Evolutionary conservation across 306 rosid species (phyloP).

Genomic region (Trifolium dubium): DNA sequence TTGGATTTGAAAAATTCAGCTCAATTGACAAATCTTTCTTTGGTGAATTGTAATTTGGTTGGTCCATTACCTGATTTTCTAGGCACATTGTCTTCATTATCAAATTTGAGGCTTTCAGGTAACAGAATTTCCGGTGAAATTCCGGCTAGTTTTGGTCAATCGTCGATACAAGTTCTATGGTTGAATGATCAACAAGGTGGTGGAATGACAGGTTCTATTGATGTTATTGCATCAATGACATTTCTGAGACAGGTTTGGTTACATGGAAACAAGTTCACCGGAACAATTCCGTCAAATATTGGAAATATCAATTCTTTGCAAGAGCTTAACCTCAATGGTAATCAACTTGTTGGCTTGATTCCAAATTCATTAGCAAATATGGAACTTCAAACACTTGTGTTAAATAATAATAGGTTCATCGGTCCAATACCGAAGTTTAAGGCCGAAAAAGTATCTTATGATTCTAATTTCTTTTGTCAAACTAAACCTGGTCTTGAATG

Average conservation of each 20-base stretch:
- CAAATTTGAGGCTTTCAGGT: slow-evolving; percentile 58
- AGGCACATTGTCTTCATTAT: slow-evolving; percentile 61
- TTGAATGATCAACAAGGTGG: slow-evolving; percentile 66
- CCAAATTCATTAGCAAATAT: slow-evolving; percentile 62
- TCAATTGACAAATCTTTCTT: slow-evolving; percentile 65
- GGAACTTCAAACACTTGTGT: slow-evolving; percentile 61
- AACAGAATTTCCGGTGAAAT: slow-evolving; percentile 60
- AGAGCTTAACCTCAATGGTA: slow-evolving; percentile 74
- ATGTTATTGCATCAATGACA: slow-evolving; percentile 67
- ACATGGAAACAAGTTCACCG: slow-evolving; percentile 74
- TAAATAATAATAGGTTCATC: slow-evolving; percentile 67
- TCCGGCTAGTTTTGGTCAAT: slow-evolving; percentile 59
- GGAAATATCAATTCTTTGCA: slow-evolving; percentile 60
- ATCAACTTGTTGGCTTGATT: slow-evolving; percentile 67
- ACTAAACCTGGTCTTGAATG: slow-evolving; percentile 62
- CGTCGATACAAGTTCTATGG: slow-evolving; percentile 72
- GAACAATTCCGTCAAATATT: slow-evolving; percentile 65
- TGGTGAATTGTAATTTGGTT: slow-evolving; percentile 59
- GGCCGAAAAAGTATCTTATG: slow-evolving; percentile 54
- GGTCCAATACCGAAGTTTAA: slow-evolving; percentile 79
- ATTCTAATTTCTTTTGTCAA: slow-evolving; percentile 67
- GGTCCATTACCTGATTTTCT: slow-evolving; percentile 74
- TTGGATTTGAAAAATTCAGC: slow-evolving; percentile 54
- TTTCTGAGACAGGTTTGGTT: slow-evolving; percentile 68
- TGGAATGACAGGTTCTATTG: slow-evolving; percentile 67